Percentiles rank a stretch among this genome's conserved stretches.
These are phyloP conservation scores for Alternaria infectoria DNA, from an alignment of 2,329 filamentous ascomycete species.

Conservation along the genomic window DNA sequence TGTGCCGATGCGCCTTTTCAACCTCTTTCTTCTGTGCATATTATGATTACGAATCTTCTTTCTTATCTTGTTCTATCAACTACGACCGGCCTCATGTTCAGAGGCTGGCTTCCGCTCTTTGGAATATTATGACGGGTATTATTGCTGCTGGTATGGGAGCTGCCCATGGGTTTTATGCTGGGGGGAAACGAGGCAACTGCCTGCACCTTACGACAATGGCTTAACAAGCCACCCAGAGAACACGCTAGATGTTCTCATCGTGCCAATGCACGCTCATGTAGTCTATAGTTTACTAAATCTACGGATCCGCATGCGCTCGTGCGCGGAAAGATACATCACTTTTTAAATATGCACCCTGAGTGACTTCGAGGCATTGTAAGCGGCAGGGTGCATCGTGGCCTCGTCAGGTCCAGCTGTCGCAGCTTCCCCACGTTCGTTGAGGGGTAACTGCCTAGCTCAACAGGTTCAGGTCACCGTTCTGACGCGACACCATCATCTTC, in stretches of 20 bases:
- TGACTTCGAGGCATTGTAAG: neutral
- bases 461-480: neutral
- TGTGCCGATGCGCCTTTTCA: conserved; percentile 2
- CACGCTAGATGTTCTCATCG: conserved; percentile 14
- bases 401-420: neutral
- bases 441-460: neutral
- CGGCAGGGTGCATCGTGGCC: neutral
- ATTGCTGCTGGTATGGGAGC: conserved; percentile 29
- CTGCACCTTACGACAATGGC: neutral
- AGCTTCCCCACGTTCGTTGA: neutral
- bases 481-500: neutral
- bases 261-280: conserved; percentile 32
- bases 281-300: conserved; percentile 15
- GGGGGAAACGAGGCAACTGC: neutral
- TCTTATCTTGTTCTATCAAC: conserved; percentile 6
- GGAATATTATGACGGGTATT: conserved; percentile 9
- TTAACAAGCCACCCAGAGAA: neutral
- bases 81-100: neutral
- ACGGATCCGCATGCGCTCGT: conserved; percentile 35
- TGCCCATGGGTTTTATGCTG: neutral
- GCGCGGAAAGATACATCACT: conserved; percentile 14
- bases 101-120: conserved; percentile 1
- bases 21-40: conserved; percentile 36
- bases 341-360: neutral
- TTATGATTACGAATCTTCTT: conserved; percentile 33